Evolutionary conservation across 192 early-diverging fungal genomes (phyloP).

Genomic region (Coemansia reversa): DNA sequence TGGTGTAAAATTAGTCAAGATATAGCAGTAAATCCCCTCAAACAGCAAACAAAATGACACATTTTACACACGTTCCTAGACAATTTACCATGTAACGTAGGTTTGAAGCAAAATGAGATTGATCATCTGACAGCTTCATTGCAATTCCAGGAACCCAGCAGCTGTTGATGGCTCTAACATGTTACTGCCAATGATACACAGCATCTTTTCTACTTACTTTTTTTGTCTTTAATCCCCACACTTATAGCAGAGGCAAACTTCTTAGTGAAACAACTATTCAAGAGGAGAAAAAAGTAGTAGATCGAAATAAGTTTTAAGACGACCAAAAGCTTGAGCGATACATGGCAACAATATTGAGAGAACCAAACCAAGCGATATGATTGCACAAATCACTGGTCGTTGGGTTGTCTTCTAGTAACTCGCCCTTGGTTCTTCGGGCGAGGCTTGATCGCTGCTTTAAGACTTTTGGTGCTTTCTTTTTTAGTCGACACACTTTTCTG

Average conservation of each 20-base stretch:
- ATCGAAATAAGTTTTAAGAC: not conserved
- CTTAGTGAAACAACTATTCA: not conserved
- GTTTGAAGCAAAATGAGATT: not conserved
- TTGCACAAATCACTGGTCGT: not conserved
- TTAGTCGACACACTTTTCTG: not conserved
- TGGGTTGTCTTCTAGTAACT: not conserved
- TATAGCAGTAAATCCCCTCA: not conserved
- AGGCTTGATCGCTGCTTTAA: not conserved
- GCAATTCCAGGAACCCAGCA: not conserved
- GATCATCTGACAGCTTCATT: not conserved
- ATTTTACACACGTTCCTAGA: not conserved
- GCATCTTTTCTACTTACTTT: not conserved
- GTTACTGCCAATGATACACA: not conserved
- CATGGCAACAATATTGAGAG: not conserved
- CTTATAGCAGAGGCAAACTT: not conserved
- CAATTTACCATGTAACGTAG: not conserved
- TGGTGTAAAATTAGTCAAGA: not conserved
- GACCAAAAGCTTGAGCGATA: not conserved
- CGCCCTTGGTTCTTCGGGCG: not conserved
- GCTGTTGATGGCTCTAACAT: not conserved
- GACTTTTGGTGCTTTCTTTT: not conserved
- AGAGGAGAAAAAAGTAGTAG: not conserved
- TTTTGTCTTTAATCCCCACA: not conserved
- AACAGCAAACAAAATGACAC: not conserved
- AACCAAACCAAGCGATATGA: not conserved